Evolutionary conservation across 805 yeast genomes (phyloP), one percentile per base, ranked within the genome.

Genomic region (Saccharomycopsis synnaedendra): DNA sequence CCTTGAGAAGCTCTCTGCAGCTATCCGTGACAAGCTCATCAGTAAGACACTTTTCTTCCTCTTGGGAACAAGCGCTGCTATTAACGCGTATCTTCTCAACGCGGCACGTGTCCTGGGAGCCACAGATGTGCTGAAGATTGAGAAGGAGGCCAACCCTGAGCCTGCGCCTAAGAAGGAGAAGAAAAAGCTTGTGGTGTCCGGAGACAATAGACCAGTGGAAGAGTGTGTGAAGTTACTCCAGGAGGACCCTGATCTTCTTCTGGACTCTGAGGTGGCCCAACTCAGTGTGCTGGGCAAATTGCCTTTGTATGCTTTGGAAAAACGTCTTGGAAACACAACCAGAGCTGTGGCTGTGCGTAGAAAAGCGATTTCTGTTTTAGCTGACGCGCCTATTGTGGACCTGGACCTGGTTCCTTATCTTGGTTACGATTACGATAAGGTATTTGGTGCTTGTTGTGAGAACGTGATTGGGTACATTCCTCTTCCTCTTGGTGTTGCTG

Each of bases 391-490:
- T 47, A 80, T 85, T 11, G 71, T 93, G 47, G 82, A 80, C 55
- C 67, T 82, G 2, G 69, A 75, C 34, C 75, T 78, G 54, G 71
- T 93, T 54, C 99, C 99, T 11, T 88, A 78, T 65, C 68, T 72
- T 54, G 68, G 78, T 59, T 93, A 90, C 61, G 96, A 93, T 63
- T 93, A 88, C 63, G 94, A 88, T 62, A 81, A 97, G 56, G 98
- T 93, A 5, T 82, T 89, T 60, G 98, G 98, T 53, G 97, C 98
- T 6, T 93, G 99, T 69, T 93, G 99, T 71, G 99, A 93, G 65
- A 93, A 93, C 60, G 99, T 93, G 50, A 84, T 93, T 64, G 99
- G 99, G 32, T 93, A 73, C 62, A 78, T 90, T 80, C 99, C 98
- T 31, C 64, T 93, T 40, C 99, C 99, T 5, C 87, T 93, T 48